A percentile compares a stretch with the other conserved stretches of the same genome.
Evolutionary conservation across 225 moss, liverwort and hornwort species (phyloP).

Genomic region (Pseudoscleropodium purum): DNA sequence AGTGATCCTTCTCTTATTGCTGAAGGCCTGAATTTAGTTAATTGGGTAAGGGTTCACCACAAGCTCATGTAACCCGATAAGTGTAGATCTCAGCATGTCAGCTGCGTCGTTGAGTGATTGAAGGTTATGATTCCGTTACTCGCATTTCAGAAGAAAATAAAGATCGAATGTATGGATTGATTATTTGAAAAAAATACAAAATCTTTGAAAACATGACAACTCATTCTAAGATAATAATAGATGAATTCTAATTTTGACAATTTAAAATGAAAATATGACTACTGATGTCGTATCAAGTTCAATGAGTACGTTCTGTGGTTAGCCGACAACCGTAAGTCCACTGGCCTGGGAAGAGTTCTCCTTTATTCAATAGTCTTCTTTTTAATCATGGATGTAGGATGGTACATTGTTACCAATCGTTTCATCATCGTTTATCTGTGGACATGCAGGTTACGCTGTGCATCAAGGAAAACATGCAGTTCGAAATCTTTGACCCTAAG

Average conservation of each 20-base stretch:
- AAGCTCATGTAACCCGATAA: background rate
- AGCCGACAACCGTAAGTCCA: background rate
- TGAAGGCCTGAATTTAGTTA: conserved; percentile 73
- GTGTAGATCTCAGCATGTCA: background rate
- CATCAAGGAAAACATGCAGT: conserved; percentile 58
- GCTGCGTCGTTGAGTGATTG: background rate
- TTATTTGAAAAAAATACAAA: background rate
- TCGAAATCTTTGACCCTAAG: conserved; percentile 69
- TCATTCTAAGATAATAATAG: background rate
- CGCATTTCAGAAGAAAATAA: background rate
- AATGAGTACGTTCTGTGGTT: background rate
- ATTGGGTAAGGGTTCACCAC: conserved; percentile 57
- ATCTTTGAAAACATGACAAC: background rate
- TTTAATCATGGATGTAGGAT: background rate
- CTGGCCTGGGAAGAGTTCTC: background rate
- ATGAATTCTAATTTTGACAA: background rate
- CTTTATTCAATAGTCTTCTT: background rate
- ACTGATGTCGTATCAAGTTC: background rate
- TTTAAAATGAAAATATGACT: background rate
- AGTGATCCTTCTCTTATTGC: conserved; percentile 65
- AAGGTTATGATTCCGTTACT: background rate
- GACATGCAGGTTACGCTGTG: conserved; percentile 54
- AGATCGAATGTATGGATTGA: background rate
- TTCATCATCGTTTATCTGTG: background rate
- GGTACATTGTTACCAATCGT: background rate